phyloP scores from a whole-genome alignment of 2,329 filamentous ascomycete genomes.

The Trichoderma sp. region DNA sequence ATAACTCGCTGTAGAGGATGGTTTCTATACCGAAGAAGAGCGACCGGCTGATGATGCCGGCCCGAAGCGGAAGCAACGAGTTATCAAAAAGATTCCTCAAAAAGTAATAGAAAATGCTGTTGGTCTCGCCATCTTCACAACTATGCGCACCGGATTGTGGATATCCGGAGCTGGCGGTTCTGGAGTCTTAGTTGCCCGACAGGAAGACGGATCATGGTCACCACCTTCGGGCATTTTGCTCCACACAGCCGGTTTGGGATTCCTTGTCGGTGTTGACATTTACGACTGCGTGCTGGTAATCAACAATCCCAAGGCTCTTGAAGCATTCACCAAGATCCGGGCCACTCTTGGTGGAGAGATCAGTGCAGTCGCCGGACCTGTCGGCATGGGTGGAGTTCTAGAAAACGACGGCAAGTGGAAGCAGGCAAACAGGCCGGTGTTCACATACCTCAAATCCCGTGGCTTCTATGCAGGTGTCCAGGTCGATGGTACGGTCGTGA shows the following conservation, averaged over 20 bases:
- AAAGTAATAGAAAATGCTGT: constrained; percentile 53
- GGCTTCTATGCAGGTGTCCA: constrained; percentile 77
- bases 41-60: constrained; percentile 30
- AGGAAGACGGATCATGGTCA: constrained; percentile 62
- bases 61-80: constrained; percentile 42
- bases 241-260: constrained; percentile 67
- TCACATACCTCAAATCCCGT: constrained; percentile 78
- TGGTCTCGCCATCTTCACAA: constrained; percentile 63
- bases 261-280: constrained; percentile 70
- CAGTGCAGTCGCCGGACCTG: constrained; percentile 58
- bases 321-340: constrained; percentile 64
- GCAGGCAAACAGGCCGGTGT: constrained; percentile 57
- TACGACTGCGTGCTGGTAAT: constrained; percentile 76
- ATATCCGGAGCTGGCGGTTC: constrained; percentile 58
- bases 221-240: constrained; percentile 70
- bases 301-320: constrained; percentile 64
- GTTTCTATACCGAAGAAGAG: constrained; percentile 46
- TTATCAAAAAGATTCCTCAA: constrained; percentile 43
- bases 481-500: constrained; percentile 75
- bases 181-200: constrained; percentile 57
- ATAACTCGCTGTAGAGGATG: constrained; percentile 46
- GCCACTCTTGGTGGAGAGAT: constrained; percentile 68
- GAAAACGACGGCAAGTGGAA: constrained; percentile 31
- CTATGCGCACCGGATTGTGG: constrained; percentile 56
- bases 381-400: constrained; percentile 62